These are phyloP conservation scores for Perkinsela sp. DNA, from an alignment of 208 protist species.

Conservation along the genomic window DNA sequence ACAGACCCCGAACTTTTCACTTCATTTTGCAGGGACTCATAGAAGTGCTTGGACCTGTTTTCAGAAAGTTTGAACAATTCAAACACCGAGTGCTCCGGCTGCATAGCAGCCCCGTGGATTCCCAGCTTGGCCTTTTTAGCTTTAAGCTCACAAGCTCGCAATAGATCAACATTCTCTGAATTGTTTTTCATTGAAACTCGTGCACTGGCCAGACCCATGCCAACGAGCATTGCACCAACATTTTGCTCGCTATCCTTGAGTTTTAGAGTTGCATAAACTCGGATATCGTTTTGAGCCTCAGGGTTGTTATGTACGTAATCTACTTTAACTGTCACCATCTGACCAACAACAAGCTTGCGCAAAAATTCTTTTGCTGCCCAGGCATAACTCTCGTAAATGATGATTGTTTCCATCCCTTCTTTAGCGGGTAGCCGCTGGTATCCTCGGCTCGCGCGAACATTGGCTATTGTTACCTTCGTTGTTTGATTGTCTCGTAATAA, in stretches of 20 bases:
- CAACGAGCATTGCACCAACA: conserved; percentile 30
- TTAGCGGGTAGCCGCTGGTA: conserved; percentile 13
- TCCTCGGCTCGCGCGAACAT: conserved; percentile 37
- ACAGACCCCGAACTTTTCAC: conserved; percentile 47
- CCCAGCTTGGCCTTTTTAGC: conserved; percentile 17
- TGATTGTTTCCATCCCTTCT: conserved; percentile 29
- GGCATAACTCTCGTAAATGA: conserved; percentile 48
- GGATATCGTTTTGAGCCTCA: conserved; percentile 31
- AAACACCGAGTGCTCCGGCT: conserved; percentile 16
- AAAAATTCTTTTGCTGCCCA: conserved; percentile 59
- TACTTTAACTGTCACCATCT: conserved; percentile 27
- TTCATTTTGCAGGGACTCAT: conserved; percentile 51
- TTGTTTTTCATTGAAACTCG: conserved; percentile 37
- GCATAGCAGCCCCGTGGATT: conserved; percentile 10
- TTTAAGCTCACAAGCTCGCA: conserved; percentile 22
- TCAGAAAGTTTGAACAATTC: conserved; percentile 49
- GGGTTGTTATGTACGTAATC: conserved; percentile 44
- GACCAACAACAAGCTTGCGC: conserved; percentile 33
- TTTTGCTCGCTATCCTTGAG: conserved; percentile 22
- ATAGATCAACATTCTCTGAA: conserved; percentile 17
- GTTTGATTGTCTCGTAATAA: conserved; percentile 18
- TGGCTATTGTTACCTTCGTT: conserved; percentile 25
- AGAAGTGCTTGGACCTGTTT: conserved; percentile 37
- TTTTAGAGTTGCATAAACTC: conserved; percentile 22
- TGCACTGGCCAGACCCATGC: conserved; percentile 36